Evolutionary conservation across 2,329 filamentous ascomycete species (phyloP), one percentile per base, ranked within the genome.

Genomic region (Bipolaris cookei): DNA sequence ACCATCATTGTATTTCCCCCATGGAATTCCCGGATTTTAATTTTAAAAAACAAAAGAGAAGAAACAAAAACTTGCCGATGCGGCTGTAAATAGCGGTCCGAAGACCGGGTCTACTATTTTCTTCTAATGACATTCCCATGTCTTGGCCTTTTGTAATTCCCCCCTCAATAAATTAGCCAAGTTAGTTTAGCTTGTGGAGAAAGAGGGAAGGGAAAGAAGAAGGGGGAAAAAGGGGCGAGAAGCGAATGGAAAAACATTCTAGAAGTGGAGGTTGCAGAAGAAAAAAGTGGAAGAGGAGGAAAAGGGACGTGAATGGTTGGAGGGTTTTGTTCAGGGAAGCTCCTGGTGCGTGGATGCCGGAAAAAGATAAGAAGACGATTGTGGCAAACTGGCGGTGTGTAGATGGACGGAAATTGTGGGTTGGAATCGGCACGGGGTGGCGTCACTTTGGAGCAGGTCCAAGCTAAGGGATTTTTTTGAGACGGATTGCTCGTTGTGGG

Each of bases 201-300:
- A 14, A 32, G 10, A 30, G 20, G 18, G 20, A 11, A 6, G 6
- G 21, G 6, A n/a, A 11, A 2, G 11, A 35, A n/a, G 32, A 16
- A n/a, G 38, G 44, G 46, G 48, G 53, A 50, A 34, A 11, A 54
- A 49, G 10, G 48, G n/a, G n/a, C n/a, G n/a, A n/a, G 20, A 41
- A 28, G 41, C 21, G 21, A 21, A 21, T 21, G 21, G 4, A 21
- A 28, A 10, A 8, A 28, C 25, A 14, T 41, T 23, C 20, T 41
- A 41, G 38, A 60, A 49, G 52, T 49, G 47, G 46, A 47, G 39
- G 30, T 23, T 23, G 42, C 50, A 18, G 46, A 35, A 42, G 53
- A 35, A 14, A 42, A 41, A 32, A 32, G 32, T 20, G 20, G 28
- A 25, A 4, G 37, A 3, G 23, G 41, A 23, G 23, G 3, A 23